Conservation (phyloP, 129 eudicot species). For the Glebionis coronaria region DNA sequence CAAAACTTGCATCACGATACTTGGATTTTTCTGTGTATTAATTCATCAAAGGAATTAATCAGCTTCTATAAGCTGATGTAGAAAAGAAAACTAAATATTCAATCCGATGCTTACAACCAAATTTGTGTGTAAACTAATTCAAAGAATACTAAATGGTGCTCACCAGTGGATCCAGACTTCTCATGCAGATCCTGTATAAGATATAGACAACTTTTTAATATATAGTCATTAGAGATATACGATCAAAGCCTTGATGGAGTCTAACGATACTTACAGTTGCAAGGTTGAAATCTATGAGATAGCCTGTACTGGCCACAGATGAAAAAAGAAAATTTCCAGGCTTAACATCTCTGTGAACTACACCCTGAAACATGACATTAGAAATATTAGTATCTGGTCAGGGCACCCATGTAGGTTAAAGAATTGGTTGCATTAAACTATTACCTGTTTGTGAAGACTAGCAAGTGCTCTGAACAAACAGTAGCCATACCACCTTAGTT, state of each 20-base stretch:
- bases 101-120: background rate
- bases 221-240: background rate
- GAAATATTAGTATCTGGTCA: background rate
- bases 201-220: slow-evolving; percentile 10
- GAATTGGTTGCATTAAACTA: background rate
- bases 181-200: slow-evolving; percentile 68
- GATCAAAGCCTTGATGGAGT: background rate
- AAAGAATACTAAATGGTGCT: slow-evolving; percentile 25
- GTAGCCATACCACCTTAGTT: slow-evolving; percentile 88
- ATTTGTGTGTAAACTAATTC: slow-evolving; percentile 3
- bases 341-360: slow-evolving; percentile 97
- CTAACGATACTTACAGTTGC: slow-evolving; percentile 63
- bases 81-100: background rate
- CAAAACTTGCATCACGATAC: slow-evolving; percentile 33
- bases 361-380: slow-evolving; percentile 56
- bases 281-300: slow-evolving; percentile 93
- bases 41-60: background rate
- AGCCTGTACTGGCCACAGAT: slow-evolving; percentile 58
- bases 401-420: background rate
- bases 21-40: slow-evolving; percentile 45
- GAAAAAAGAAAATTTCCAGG: slow-evolving; percentile 98
- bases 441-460: slow-evolving; percentile 93
- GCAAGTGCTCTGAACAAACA: slow-evolving; percentile 96
- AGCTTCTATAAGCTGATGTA: background rate
- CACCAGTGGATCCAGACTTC: slow-evolving; percentile 59